Percentiles rank a stretch among this genome's conserved stretches.
These are phyloP conservation scores for Tubosaeta brunneosetosa DNA, from an alignment of 768 basidiomycete species.

Conservation along the genomic window DNA sequence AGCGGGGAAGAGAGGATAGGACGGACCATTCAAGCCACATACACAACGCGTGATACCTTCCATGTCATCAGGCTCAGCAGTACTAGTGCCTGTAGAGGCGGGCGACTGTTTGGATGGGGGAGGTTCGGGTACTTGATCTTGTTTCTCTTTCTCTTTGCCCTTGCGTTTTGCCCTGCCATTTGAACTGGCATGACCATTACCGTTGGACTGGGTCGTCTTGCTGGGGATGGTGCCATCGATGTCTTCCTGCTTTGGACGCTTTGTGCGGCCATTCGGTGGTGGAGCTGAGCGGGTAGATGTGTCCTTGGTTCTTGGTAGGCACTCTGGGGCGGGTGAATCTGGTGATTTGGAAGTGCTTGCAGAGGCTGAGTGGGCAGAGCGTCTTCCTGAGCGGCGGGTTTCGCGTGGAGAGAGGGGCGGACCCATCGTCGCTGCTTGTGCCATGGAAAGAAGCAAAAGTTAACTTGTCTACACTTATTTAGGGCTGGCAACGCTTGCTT, in stretches of 20 bases:
- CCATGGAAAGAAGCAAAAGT: constrained; percentile 38
- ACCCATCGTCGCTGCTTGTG: constrained; percentile 67
- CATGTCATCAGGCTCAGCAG: constrained; percentile 39
- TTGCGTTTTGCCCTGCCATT: constrained; percentile 57
- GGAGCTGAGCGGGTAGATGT: constrained; percentile 37
- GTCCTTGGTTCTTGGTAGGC: constrained; percentile 40
- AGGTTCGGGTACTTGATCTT: constrained; percentile 30
- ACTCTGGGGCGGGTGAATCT: constrained; percentile 56
- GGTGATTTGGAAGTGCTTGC: constrained; percentile 70
- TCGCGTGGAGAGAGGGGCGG: constrained; percentile 75
- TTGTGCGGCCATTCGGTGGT: constrained; percentile 39
- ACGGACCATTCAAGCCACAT: constrained; percentile 75
- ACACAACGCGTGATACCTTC: constrained; percentile 76
- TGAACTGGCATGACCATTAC: constrained; percentile 25
- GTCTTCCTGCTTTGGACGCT: constrained; percentile 73
- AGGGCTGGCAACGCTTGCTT: constrained; percentile 31
- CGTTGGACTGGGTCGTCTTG: constrained; percentile 41
- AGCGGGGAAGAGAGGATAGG: constrained; percentile 6
- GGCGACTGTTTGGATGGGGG: constrained; percentile 27
- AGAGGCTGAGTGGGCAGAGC: constrained; percentile 62
- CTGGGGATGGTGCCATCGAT: constrained; percentile 50
- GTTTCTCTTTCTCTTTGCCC: constrained; percentile 60
- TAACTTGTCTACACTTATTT: constrained; percentile 29
- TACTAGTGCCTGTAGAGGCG: constrained; percentile 31
- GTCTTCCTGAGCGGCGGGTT: constrained; percentile 72